phyloP scores from a whole-genome alignment of 2,329 filamentous ascomycete genomes.

The Lasiodiplodia theobromae region DNA sequence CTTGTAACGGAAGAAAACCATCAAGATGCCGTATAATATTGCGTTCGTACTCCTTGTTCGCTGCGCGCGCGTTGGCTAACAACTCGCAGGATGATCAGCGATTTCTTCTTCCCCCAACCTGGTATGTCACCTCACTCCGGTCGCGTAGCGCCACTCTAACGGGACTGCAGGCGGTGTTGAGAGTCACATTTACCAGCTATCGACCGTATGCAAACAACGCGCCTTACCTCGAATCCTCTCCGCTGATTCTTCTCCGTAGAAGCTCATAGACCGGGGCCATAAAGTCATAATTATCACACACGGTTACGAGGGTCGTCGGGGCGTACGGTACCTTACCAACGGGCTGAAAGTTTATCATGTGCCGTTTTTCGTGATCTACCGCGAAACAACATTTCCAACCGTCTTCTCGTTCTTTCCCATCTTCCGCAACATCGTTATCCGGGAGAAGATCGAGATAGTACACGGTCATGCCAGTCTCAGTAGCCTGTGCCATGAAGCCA shows the following conservation, averaged over 20 bases:
- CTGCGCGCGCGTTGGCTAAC: slow-evolving; percentile 35
- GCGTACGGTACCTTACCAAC: slow-evolving; percentile 94
- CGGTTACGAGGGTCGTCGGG: slow-evolving; percentile 87
- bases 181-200: slow-evolving; percentile 97
- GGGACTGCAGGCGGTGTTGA: slow-evolving; percentile 75
- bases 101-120: slow-evolving; percentile 99
- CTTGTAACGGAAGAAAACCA: slow-evolving; percentile 23
- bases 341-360: slow-evolving; percentile 98
- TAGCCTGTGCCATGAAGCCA: slow-evolving; percentile 91
- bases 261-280: slow-evolving; percentile 95
- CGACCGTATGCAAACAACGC: slow-evolving; percentile 61
- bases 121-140: slow-evolving; percentile 51
- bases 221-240: background rate
- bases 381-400: slow-evolving; percentile 90
- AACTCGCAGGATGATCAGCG: slow-evolving; percentile 83
- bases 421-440: slow-evolving; percentile 94
- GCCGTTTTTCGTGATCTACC: slow-evolving; percentile 94
- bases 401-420: slow-evolving; percentile 99
- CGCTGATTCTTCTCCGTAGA: slow-evolving; percentile 55
- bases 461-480: slow-evolving; percentile 96
- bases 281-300: slow-evolving; percentile 99
- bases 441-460: slow-evolving; percentile 95
- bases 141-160: slow-evolving; percentile 31
- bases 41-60: slow-evolving; percentile 57
- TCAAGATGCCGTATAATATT: slow-evolving; percentile 72